phyloP scores from a whole-genome alignment of 177 flowering plant species.

The Vitis hybrid region DNA sequence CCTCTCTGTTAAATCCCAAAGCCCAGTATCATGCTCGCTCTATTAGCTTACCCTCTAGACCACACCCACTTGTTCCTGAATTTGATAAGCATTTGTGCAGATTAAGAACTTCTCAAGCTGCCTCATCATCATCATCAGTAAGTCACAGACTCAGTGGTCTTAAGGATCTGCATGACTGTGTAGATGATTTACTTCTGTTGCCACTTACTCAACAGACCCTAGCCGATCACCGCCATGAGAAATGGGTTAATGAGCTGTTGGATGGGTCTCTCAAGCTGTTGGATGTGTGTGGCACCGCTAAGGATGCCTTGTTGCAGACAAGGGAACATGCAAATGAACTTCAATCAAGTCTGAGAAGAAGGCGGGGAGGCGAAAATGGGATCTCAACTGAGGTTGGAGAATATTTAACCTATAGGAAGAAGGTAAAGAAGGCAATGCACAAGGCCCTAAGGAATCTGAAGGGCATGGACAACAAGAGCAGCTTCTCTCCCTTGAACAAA shows the following conservation, averaged over 20 bases:
- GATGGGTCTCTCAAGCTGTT: conserved; percentile 41
- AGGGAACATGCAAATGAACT: conserved; percentile 26
- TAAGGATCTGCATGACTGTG: conserved; percentile 25
- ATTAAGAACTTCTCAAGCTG: conserved; percentile 21
- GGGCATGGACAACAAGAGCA: conserved; percentile 7
- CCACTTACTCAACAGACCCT: conserved; percentile 27
- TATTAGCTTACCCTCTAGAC: conserved; percentile 31
- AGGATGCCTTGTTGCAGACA: conserved; percentile 28
- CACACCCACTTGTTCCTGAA: conserved; percentile 18
- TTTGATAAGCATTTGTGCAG: conserved; percentile 20
- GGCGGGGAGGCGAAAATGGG: conserved; percentile 16
- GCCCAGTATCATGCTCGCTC: conserved; percentile 23
- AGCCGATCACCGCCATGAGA: conserved; percentile 6
- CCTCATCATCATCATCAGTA: conserved; percentile 28
- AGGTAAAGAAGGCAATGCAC: conserved; percentile 29
- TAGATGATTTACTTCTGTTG: conserved; percentile 28
- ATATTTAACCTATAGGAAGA: conserved; percentile 35
- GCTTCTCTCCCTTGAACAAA: conserved; percentile 12
- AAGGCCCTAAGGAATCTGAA: conserved; percentile 30
- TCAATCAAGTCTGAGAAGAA: conserved; percentile 38
- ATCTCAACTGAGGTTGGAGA: conserved; percentile 12
- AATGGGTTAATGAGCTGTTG: conserved; percentile 18
- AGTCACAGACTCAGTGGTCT: conserved; percentile 19
- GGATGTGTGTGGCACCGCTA: conserved; percentile 31
- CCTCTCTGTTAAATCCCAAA: conserved; percentile 15